Percentiles rank a stretch among this genome's conserved stretches.
These are phyloP conservation scores for Kwoniella europaea DNA, from an alignment of 768 basidiomycete genomes.

Conservation along the genomic window DNA sequence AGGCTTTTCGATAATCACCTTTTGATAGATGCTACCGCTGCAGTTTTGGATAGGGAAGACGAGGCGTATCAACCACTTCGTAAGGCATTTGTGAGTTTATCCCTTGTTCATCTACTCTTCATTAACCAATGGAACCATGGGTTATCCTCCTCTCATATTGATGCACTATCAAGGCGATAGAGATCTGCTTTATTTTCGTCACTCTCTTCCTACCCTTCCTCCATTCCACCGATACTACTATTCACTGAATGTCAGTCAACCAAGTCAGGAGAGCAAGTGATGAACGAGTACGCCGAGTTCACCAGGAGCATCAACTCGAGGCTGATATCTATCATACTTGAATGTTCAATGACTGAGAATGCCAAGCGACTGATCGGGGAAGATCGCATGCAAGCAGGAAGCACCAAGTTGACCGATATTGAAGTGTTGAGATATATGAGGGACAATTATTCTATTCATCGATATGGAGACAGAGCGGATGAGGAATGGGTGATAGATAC, in stretches of 20 bases:
- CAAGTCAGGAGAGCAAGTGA: not conserved
- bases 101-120: no score
- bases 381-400: not conserved
- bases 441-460: not conserved
- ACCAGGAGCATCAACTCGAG: not conserved
- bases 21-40: slow-evolving; percentile 25
- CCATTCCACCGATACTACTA: slow-evolving; percentile 3
- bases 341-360: slow-evolving; percentile 12
- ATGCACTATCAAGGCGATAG: no score
- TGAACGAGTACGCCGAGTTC: slow-evolving; percentile 29
- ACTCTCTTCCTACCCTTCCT: not conserved
- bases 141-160: no score
- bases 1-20: slow-evolving; percentile 31
- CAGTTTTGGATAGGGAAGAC: slow-evolving; percentile 17
- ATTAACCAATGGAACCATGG: no score
- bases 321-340: slow-evolving; percentile 24
- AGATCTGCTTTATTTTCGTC: not conserved
- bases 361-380: not conserved
- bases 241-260: slow-evolving; percentile 30
- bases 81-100: slow-evolving; percentile 22
- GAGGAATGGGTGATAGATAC: not conserved
- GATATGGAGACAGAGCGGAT: not conserved
- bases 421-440: not conserved
- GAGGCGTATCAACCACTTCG: slow-evolving; percentile 20
- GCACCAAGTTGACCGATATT: not conserved